Base-by-base conservation (phyloP, 129 eudicot genomes). In the Chrysanthemum makinoi region DNA sequence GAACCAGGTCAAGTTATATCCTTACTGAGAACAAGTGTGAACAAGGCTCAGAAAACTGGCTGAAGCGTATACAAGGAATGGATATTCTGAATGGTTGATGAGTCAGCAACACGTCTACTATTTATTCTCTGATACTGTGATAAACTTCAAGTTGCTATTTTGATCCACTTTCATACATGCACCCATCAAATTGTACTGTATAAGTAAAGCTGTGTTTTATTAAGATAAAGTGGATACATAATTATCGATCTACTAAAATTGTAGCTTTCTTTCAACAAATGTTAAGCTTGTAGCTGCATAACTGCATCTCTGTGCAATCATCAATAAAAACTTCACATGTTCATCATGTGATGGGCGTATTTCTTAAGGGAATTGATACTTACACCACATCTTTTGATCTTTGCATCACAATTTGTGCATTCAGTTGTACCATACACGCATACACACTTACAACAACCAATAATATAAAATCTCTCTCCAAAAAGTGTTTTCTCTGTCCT, bases 1-100 rank as follows among this genome's bases (percentile, higher is more conserved):
- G 91, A 89, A 53, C 99, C 97, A 3, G 90, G 85, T 19, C 75
- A 82, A 22, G 96, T 86, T 65, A 87, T 94, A 77, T 80, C 95
- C n/a, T 72, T 87, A 35, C 58, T 94, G 70, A 86, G 86, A 65
- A 79, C 81, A 72, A 82, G 80, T 66, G 99, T 95, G 49, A 78
- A 80, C 62, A 77, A 80, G 57, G 88, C 86, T 0, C 65, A 47
- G 2, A 44, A 52, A 66, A 13, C 62, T 44, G 60, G 15, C 56
- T 75, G 61, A 72, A 47, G 30, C 68, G 16, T 26, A 68, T 55
- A 44, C 75, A 43, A 57, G 44, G 39, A 70, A 18, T 39, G 44
- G 58, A 58, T 3, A 13, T 56, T 19, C 26, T 16, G 24, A 59
- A 4, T n/a, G 48, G 24, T 46, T 72, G 47, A 71, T 3, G 56